Evolutionary conservation across 108 stramenopile genomes (phyloP).

Genomic region (Cyclostephanos invisitatus): DNA sequence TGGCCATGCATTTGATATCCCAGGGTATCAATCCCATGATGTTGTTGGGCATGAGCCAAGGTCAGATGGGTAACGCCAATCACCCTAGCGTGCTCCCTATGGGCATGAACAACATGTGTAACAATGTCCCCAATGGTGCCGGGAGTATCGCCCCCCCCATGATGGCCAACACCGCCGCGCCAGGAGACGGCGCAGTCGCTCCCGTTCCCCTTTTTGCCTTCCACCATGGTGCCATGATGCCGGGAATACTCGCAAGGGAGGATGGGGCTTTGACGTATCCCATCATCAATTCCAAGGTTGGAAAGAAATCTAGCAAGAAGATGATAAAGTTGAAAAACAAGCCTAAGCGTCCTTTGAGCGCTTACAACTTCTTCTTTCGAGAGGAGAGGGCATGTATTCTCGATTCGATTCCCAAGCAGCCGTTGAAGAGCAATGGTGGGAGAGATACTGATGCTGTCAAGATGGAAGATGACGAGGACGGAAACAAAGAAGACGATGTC

Average conservation of each 20-base stretch:
- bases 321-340: constrained; percentile 49
- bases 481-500: constrained; percentile 26
- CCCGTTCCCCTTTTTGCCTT: background rate
- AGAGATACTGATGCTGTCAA: constrained; percentile 26
- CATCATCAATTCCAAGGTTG: constrained; percentile 4
- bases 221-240: background rate
- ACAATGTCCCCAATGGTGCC: background rate
- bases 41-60: constrained; percentile 3
- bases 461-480: constrained; percentile 16
- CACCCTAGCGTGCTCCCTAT: background rate
- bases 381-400: constrained; percentile 32
- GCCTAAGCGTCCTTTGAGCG: constrained; percentile 68
- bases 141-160: background rate
- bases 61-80: background rate
- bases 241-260: background rate
- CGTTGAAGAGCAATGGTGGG: background rate
- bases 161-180: background rate
- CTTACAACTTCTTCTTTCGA: constrained; percentile 50
- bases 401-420: constrained; percentile 20
- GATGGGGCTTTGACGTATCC: background rate
- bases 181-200: background rate
- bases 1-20: background rate
- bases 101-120: background rate
- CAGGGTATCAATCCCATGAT: constrained; percentile 21
- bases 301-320: constrained; percentile 40